Conservation (phyloP, 768 basidiomycete genomes). For the Rhodotorula toruloides region DNA sequence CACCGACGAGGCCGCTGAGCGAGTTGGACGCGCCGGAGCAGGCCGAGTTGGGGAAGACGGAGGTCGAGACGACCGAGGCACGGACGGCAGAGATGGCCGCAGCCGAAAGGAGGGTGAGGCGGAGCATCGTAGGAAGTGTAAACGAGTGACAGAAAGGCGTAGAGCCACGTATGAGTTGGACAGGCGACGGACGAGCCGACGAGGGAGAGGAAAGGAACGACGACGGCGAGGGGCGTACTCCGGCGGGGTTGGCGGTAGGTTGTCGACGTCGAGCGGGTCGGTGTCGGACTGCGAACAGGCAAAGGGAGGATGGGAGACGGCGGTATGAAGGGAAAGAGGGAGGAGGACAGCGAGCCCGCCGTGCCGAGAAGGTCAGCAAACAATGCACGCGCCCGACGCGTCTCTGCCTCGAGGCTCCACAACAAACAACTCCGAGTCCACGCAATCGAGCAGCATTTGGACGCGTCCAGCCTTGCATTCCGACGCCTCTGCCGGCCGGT, state of each 20-base stretch:
- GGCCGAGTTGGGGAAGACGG: conserved; percentile 36
- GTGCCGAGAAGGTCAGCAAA: background rate
- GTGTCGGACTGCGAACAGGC: conserved; percentile 1
- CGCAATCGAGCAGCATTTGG: too few relatives aligned
- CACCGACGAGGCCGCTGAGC: conserved; percentile 30
- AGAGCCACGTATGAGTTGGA: conserved; percentile 34
- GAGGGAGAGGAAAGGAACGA: background rate
- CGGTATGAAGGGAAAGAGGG: background rate
- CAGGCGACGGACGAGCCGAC: background rate
- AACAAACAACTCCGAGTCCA: too few relatives aligned
- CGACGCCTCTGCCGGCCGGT: too few relatives aligned
- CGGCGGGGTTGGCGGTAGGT: background rate
- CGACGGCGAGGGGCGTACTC: background rate
- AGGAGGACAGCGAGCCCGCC: background rate
- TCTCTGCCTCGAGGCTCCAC: too few relatives aligned
- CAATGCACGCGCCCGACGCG: background rate
- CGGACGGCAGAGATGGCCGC: conserved; percentile 22
- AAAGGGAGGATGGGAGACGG: background rate
- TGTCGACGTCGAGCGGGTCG: background rate
- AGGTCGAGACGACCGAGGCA: conserved; percentile 32
- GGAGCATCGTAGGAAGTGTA: conserved; percentile 18
- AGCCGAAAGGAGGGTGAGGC: conserved; percentile 28
- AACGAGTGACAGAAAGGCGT: conserved; percentile 31
- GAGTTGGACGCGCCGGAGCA: conserved; percentile 26
- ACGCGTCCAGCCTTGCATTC: too few relatives aligned